A percentile compares a stretch with the other conserved stretches of the same genome.
Evolutionary conservation across 495 filamentous ascomycete genomes (phyloP).

Genomic region (Xylaria sp.): DNA sequence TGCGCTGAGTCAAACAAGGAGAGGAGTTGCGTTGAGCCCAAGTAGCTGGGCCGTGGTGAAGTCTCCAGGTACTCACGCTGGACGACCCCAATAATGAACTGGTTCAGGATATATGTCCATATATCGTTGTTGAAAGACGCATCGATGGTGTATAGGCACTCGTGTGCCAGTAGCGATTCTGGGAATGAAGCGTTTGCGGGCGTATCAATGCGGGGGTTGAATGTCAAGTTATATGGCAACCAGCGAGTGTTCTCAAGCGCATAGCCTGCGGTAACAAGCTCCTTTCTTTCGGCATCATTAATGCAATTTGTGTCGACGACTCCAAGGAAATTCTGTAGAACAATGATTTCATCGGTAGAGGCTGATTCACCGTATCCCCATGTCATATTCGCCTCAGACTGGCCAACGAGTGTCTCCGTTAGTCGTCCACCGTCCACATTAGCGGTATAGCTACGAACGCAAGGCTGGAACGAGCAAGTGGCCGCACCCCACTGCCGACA

Average conservation of each 20-base stretch:
- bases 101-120: slow-evolving; percentile 11
- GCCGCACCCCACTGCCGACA: slow-evolving; percentile 10
- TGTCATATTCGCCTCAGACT: slow-evolving; percentile 2
- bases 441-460: slow-evolving; percentile 18
- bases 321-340: neutral
- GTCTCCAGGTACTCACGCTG: slow-evolving; percentile 1
- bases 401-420: neutral
- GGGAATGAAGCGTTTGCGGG: neutral
- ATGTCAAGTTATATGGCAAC: slow-evolving; percentile 15
- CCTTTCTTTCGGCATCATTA: neutral
- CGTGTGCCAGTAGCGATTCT: slow-evolving; percentile 6
- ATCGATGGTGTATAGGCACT: slow-evolving; percentile 18
- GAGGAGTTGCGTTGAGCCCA: slow-evolving; percentile 6
- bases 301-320: neutral
- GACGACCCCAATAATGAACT: slow-evolving; percentile 6
- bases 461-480: slow-evolving; percentile 14
- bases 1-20: slow-evolving; percentile 1
- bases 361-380: slow-evolving; percentile 14
- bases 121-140: neutral
- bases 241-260: neutral
- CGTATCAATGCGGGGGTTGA: slow-evolving; percentile 2
- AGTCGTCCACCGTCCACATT: slow-evolving; percentile 7
- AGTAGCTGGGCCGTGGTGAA: neutral
- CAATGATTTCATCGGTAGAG: neutral
- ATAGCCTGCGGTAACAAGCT: neutral